These are phyloP conservation scores for Trypanosoma mega DNA, from an alignment of 208 protist genomes.

Conservation along the genomic window DNA sequence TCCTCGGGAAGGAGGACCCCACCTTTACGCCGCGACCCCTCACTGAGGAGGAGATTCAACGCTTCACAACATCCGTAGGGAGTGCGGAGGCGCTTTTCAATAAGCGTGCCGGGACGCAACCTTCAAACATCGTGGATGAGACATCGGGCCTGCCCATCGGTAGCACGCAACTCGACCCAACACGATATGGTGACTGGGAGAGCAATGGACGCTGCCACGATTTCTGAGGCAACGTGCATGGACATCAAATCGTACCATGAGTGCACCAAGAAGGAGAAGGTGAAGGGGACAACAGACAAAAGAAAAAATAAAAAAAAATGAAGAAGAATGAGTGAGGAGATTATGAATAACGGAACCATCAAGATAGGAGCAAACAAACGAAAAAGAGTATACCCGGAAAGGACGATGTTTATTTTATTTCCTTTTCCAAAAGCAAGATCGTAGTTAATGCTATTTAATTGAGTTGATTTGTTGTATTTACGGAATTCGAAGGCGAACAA, in stretches of 20 bases:
- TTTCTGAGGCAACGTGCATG: slow-evolving; percentile 40
- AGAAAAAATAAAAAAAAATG: slow-evolving; percentile 19
- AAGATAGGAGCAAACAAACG: not conserved
- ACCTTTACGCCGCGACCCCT: slow-evolving; percentile 41
- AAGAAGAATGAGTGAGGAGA: not conserved
- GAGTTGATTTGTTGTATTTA: too few species aligned
- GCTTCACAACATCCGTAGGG: slow-evolving; percentile 82
- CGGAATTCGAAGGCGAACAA: too few species aligned
- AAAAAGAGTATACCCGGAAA: too few species aligned
- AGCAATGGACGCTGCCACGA: slow-evolving; percentile 88
- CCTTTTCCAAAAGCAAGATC: too few species aligned
- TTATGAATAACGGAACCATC: not conserved
- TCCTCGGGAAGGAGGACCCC: slow-evolving; percentile 72
- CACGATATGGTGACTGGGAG: slow-evolving; percentile 90
- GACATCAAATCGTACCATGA: not conserved
- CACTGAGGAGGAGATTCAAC: slow-evolving; percentile 72
- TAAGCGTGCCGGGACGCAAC: slow-evolving; percentile 71
- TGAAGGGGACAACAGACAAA: not conserved
- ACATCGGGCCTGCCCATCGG: slow-evolving; percentile 77
- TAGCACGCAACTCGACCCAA: slow-evolving; percentile 80
- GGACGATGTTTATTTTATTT: too few species aligned
- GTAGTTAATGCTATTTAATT: too few species aligned
- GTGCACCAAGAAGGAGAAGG: not conserved
- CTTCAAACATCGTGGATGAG: slow-evolving; percentile 87
- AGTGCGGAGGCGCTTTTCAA: slow-evolving; percentile 84